Conservation (phyloP, 129 eudicot species). For the Sambucus nigra region DNA sequence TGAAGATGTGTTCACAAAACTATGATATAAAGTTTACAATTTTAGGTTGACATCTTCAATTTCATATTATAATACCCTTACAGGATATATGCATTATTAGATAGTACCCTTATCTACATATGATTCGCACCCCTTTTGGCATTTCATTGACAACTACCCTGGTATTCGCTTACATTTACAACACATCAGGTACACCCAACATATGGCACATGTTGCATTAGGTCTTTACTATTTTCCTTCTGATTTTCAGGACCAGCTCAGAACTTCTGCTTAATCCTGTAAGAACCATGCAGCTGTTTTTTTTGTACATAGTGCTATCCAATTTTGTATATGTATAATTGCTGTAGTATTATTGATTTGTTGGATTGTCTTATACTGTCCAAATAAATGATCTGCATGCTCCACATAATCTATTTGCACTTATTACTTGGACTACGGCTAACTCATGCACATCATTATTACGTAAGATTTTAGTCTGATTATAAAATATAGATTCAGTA, state of each 20-base stretch:
- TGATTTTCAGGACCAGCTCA: constrained; percentile 82
- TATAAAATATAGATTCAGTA: no score
- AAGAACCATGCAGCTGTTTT: constrained; percentile 19
- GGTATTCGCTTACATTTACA: neutral
- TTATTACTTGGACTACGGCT: no score
- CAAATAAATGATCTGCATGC: neutral
- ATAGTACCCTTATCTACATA: neutral
- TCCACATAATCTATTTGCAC: no score
- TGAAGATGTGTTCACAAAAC: neutral
- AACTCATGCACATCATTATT: no score
- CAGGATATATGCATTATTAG: neutral
- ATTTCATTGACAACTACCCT: neutral
- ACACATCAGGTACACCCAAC: neutral
- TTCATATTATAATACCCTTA: no score
- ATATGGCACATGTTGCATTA: neutral
- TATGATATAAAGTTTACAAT: neutral
- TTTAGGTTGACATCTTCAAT: neutral
- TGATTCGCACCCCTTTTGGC: neutral
- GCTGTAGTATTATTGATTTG: neutral
- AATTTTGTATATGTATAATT: neutral
- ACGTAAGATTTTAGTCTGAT: no score
- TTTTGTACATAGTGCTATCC: neutral
- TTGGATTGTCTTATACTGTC: neutral
- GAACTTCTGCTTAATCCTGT: constrained; percentile 95
- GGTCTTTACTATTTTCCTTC: constrained; percentile 11